phyloP scores from a whole-genome alignment of 805 yeast genomes.

The Priceomyces melissophilus region DNA sequence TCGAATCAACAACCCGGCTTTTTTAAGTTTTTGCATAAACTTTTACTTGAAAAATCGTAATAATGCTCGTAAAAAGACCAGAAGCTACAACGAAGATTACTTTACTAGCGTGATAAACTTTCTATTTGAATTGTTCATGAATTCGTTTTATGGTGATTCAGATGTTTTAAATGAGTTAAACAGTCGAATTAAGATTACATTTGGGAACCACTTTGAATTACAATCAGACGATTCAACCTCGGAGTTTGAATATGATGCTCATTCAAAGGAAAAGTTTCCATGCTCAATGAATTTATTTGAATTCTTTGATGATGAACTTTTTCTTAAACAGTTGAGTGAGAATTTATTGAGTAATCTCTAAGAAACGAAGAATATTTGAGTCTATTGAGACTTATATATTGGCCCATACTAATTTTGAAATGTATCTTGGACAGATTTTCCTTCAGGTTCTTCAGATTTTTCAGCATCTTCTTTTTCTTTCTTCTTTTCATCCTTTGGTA shows the following conservation, averaged over 20 bases:
- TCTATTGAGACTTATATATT: neutral
- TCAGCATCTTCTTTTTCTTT: neutral
- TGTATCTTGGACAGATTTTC: no score
- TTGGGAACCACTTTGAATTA: neutral
- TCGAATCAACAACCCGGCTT: neutral
- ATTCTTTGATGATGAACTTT: neutral
- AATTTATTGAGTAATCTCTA: neutral
- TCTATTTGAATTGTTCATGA: neutral
- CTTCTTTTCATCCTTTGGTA: neutral
- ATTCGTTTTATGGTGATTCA: neutral
- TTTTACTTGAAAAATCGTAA: neutral
- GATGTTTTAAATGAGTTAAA: neutral
- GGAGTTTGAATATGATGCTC: neutral
- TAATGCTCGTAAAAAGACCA: neutral
- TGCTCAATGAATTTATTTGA: neutral
- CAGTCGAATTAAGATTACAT: neutral
- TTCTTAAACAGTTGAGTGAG: neutral
- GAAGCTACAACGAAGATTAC: neutral
- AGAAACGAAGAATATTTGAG: neutral
- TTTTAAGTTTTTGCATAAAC: neutral
- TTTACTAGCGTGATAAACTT: neutral
- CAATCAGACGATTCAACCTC: neutral
- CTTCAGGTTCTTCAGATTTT: neutral
- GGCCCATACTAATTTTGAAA: no score
- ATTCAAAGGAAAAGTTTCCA: neutral